phyloP scores from a whole-genome alignment of 2,329 filamentous ascomycete species.

The Ophiostoma populinum region DNA sequence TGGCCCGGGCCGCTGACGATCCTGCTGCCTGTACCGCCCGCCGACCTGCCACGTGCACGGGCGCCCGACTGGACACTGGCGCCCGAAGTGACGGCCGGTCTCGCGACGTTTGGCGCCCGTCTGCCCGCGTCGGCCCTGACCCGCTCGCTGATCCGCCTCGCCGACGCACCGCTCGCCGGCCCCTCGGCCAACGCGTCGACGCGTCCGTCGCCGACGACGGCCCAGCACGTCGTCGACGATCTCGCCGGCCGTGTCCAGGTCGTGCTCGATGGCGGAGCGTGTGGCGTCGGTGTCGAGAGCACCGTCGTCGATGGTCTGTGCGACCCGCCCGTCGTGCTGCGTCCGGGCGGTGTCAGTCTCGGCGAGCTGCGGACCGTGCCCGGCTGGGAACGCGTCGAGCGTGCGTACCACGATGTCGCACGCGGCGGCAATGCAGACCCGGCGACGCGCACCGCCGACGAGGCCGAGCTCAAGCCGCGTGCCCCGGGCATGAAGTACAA shows the following conservation, averaged over 20 bases:
- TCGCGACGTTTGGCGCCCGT: slow-evolving; percentile 72
- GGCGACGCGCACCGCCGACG: not conserved
- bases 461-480: slow-evolving; percentile 32
- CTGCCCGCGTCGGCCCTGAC: slow-evolving; percentile 82
- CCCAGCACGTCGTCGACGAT: slow-evolving; percentile 82
- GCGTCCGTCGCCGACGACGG: slow-evolving; percentile 78
- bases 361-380: slow-evolving; percentile 56
- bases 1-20: slow-evolving; percentile 95
- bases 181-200: slow-evolving; percentile 93
- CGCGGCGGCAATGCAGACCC: slow-evolving; percentile 37
- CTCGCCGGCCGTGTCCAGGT: slow-evolving; percentile 65
- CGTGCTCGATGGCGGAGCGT: slow-evolving; percentile 78
- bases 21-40: slow-evolving; percentile 57
- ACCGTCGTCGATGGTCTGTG: slow-evolving; percentile 89
- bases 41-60: slow-evolving; percentile 22
- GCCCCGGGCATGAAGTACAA: slow-evolving; percentile 99
- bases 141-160: slow-evolving; percentile 65
- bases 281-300: slow-evolving; percentile 82
- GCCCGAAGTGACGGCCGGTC: slow-evolving; percentile 77
- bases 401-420: slow-evolving; percentile 63
- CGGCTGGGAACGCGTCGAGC: slow-evolving; percentile 66
- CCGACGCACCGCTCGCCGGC: slow-evolving; percentile 66
- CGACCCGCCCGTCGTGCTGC: slow-evolving; percentile 60
- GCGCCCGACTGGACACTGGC: slow-evolving; percentile 34
- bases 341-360: slow-evolving; percentile 75